Percentiles rank a stretch among this genome's conserved stretches.
phyloP scores from a whole-genome alignment of 2,329 filamentous ascomycete species.

The Nemania bipapillata region DNA sequence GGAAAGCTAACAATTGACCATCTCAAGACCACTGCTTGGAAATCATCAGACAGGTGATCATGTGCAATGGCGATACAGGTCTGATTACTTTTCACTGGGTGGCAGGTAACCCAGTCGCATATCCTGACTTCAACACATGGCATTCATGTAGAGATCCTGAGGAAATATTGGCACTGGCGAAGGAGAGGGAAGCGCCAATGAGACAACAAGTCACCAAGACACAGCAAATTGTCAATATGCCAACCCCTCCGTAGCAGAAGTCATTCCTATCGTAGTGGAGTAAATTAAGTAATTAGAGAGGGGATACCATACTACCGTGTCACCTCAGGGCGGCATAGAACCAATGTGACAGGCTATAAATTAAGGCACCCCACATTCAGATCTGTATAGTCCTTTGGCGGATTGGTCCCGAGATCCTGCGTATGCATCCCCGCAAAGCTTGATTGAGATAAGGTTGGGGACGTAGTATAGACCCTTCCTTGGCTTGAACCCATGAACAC shows the following conservation, averaged over 20 bases:
- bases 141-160: neutral
- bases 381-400: neutral
- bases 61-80: slow-evolving; percentile 1
- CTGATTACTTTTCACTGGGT: slow-evolving; percentile 8
- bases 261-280: too few species aligned
- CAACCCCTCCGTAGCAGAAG: neutral
- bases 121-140: neutral
- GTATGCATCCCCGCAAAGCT: neutral
- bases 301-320: too few species aligned
- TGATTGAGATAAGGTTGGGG: neutral
- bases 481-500: neutral
- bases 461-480: neutral
- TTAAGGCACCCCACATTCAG: neutral
- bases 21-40: neutral
- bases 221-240: neutral
- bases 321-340: too few species aligned
- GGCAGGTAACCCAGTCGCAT: neutral
- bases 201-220: slow-evolving; percentile 1
- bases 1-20: neutral
- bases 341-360: too few species aligned
- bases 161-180: neutral
- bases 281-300: too few species aligned
- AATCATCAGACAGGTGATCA: neutral
- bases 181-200: neutral
- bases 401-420: neutral